Evolutionary conservation across 2,329 filamentous ascomycete species (phyloP), one percentile per base, ranked within the genome.

Genomic region (Anthostomella pinea): DNA sequence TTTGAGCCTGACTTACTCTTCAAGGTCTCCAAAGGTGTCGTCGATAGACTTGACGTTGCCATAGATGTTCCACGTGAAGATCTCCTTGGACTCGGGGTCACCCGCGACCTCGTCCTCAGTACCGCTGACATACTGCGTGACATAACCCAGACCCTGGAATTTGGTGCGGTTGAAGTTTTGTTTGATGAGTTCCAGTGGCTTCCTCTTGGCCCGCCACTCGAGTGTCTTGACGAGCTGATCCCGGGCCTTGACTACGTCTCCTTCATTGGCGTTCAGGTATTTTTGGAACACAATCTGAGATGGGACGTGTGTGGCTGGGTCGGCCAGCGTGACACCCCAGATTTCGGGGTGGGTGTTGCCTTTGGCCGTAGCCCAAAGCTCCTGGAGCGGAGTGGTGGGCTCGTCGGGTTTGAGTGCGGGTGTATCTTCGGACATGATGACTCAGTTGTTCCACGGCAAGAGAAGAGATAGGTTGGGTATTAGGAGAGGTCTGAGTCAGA

Each of bases 21-120:
- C 73, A 5, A 89, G 67, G 54, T 93, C 75, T 4, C 85, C 87
- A 68, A 96, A 96, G 0, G 88, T 94, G 39, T 73, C 70, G 48
- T 85, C 78, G 44, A 88, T 80, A 52, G 87, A 77, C 73, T 93
- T 93, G 45, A 90, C 86, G 23, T 80, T 79, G 10, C 90, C 90
- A 58, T 97, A 96, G 56, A 96, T 82, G 62, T 96, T 96, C 84
- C 90, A 96, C 2, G 87, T 93, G 31, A 90, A 82, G 38, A 95
- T 59, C 60, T 83, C 78, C 53, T 78, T 69, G 41, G 67, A 58
- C 45, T 62, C 60, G 2, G 62, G 57, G 33, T 58, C 52, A 4
- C 48, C 46, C 8, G 51, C 39, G 20, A 52, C 46, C 3, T 39
- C 49, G 22, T 49, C 54, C 19, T 50, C 64, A 33, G 71, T 73